Evolutionary conservation across 768 basidiomycete genomes (phyloP).

Genomic region (Suillus luteus): DNA sequence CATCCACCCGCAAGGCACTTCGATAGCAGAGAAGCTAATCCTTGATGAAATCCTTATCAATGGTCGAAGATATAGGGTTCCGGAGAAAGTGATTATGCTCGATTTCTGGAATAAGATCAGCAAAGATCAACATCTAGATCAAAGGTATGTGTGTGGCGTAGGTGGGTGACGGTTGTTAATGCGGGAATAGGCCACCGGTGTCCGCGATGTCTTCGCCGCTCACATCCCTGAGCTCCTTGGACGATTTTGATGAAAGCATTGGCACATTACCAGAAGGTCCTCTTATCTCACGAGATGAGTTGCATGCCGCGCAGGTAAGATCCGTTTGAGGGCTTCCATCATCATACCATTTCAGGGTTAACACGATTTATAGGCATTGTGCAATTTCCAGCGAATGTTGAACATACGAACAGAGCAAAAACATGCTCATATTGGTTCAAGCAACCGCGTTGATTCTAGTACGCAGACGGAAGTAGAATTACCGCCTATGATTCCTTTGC

Average conservation of each 20-base stretch:
- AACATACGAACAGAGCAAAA: constrained; percentile 20
- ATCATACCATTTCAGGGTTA: constrained; percentile 14
- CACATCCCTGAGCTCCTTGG: constrained; percentile 73
- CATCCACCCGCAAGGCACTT: constrained; percentile 62
- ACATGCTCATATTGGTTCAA: constrained; percentile 10
- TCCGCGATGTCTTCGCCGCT: constrained; percentile 71
- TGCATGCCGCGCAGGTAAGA: constrained; percentile 61
- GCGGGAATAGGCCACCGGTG: constrained; percentile 8
- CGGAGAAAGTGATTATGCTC: constrained; percentile 86
- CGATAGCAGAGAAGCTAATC: constrained; percentile 48
- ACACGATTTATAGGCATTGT: constrained; percentile 39
- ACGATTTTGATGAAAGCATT: constrained; percentile 49
- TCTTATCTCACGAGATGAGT: constrained; percentile 46
- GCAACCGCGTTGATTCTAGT: constrained; percentile 24
- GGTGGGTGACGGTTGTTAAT: neutral
- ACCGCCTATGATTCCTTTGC: constrained; percentile 12
- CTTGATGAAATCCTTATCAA: constrained; percentile 88
- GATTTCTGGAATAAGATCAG: constrained; percentile 93
- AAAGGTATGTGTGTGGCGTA: constrained; percentile 40
- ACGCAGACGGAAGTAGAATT: constrained; percentile 32
- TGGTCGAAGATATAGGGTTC: constrained; percentile 88
- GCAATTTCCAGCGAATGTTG: constrained; percentile 34
- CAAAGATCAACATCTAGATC: constrained; percentile 41
- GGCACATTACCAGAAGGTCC: constrained; percentile 26
- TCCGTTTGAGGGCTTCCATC: constrained; percentile 5